Evolutionary conservation across 169 alveolate genomes (phyloP).

Genomic region (Eimeria acervulina): DNA sequence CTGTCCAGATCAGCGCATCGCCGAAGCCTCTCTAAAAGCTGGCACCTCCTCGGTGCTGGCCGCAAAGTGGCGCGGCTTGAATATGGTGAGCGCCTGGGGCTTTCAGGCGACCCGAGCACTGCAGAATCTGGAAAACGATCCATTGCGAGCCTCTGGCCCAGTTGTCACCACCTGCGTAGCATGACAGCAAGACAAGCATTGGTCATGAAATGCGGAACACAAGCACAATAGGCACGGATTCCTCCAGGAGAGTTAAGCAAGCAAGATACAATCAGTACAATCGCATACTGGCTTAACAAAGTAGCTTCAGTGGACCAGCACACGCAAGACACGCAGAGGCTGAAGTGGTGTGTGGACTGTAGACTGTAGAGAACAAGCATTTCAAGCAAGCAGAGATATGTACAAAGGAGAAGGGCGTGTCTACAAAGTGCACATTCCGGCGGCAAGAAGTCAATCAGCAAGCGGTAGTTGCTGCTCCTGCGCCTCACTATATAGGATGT

Average conservation of each 20-base stretch:
- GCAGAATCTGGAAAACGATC: not conserved
- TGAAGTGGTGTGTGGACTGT: not conserved
- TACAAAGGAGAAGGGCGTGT: not conserved
- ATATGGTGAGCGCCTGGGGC: not conserved
- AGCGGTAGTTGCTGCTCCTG: not conserved
- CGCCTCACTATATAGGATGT: not conserved
- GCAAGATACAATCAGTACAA: no score
- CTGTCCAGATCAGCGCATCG: not conserved
- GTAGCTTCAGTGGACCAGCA: not conserved
- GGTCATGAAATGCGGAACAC: not conserved
- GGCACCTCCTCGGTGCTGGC: not conserved
- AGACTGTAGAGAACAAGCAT: not conserved
- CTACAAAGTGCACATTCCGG: not conserved
- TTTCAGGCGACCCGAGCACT: not conserved
- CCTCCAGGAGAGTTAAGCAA: no score
- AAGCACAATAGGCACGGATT: no score
- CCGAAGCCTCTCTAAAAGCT: not conserved
- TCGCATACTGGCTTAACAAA: not conserved
- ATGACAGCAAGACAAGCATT: not conserved
- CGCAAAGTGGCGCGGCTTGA: not conserved
- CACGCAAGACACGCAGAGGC: not conserved
- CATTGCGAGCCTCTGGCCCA: not conserved
- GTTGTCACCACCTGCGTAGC: not conserved
- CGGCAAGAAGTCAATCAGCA: not conserved
- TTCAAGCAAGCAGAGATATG: not conserved